Conservation (phyloP, 2,329 filamentous ascomycete species). For the Canariomyces notabilis region DNA sequence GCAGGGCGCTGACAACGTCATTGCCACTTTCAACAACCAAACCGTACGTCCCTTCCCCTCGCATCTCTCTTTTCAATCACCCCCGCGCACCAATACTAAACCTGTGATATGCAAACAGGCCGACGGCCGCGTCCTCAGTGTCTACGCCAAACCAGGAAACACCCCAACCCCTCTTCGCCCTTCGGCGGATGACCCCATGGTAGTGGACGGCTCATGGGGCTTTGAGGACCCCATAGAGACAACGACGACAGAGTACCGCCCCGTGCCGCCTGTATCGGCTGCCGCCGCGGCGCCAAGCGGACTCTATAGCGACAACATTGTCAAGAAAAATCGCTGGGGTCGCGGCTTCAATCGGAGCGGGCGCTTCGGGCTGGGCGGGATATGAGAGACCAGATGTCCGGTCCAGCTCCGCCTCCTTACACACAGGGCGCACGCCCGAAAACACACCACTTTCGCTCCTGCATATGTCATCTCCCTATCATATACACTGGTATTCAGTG, state of each 20-base stretch:
- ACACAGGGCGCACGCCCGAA: no score
- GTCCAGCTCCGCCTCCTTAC: no score
- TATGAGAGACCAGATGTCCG: neutral
- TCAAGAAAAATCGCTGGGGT: slow-evolving; percentile 29
- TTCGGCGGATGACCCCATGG: slow-evolving; percentile 35
- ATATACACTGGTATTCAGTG: neutral
- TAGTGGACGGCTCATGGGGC: slow-evolving; percentile 51
- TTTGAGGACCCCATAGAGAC: slow-evolving; percentile 46
- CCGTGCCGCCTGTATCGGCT: slow-evolving; percentile 4
- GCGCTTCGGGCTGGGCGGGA: neutral
- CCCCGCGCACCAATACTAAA: slow-evolving; percentile 6
- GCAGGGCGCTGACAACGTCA: slow-evolving; percentile 68
- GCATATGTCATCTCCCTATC: no score
- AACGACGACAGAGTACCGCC: slow-evolving; percentile 15
- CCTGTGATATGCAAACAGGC: slow-evolving; percentile 40
- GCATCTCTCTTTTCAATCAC: neutral
- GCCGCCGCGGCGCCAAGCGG: slow-evolving; percentile 24
- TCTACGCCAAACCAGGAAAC: slow-evolving; percentile 61
- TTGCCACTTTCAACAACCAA: slow-evolving; percentile 72
- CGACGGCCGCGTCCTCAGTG: slow-evolving; percentile 67
- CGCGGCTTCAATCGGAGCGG: slow-evolving; percentile 13
- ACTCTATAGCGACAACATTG: slow-evolving; percentile 48
- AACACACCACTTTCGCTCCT: no score
- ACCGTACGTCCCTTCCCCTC: slow-evolving; percentile 48
- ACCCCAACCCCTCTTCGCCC: slow-evolving; percentile 29